A percentile compares a stretch with the other conserved stretches of the same genome.
phyloP scores from a whole-genome alignment of 176 grass and related monocot species.

The Phragmites australis region DNA sequence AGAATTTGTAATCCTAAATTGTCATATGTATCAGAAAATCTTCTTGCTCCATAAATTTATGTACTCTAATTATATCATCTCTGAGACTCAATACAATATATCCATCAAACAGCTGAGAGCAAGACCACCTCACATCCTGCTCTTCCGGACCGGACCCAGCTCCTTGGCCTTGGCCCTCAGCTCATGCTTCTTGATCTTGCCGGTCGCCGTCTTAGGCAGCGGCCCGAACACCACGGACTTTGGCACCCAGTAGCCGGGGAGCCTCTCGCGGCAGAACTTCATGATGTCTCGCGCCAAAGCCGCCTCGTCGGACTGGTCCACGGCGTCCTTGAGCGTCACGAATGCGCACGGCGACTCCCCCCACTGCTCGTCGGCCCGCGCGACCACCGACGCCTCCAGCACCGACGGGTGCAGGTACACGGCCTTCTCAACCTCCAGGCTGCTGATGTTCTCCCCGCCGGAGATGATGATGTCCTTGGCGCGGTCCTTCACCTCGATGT shows the following conservation, averaged over 20 bases:
- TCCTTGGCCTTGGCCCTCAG: slow-evolving; percentile 78
- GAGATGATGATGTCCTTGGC: slow-evolving; percentile 98
- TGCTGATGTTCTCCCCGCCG: slow-evolving; percentile 98
- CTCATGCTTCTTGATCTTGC: slow-evolving; percentile 97
- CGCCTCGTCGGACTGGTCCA: slow-evolving; percentile 48
- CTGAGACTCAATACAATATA: too few relatives aligned
- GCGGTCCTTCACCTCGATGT: slow-evolving; percentile 93
- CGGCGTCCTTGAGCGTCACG: slow-evolving; percentile 63
- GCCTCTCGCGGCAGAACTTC: slow-evolving; percentile 69
- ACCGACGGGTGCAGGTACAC: slow-evolving; percentile 81
- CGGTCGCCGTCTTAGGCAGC: slow-evolving; percentile 90
- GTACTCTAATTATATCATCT: too few relatives aligned
- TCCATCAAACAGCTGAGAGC: background rate
- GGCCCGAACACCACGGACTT: slow-evolving; percentile 92
- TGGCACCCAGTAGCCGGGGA: slow-evolving; percentile 91
- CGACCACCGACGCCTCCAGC: slow-evolving; percentile 83
- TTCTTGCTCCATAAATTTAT: too few relatives aligned
- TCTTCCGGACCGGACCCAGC: slow-evolving; percentile 77
- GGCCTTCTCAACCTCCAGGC: slow-evolving; percentile 88
- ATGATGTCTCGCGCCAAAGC: slow-evolving; percentile 64
- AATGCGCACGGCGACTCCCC: slow-evolving; percentile 95
- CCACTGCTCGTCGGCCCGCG: slow-evolving; percentile 83
- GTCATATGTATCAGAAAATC: too few relatives aligned
- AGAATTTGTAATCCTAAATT: too few relatives aligned
- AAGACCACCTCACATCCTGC: slow-evolving; percentile 54